Evolutionary conservation across 805 yeast genomes (phyloP).

Genomic region (Saccharomycopsis sp.): DNA sequence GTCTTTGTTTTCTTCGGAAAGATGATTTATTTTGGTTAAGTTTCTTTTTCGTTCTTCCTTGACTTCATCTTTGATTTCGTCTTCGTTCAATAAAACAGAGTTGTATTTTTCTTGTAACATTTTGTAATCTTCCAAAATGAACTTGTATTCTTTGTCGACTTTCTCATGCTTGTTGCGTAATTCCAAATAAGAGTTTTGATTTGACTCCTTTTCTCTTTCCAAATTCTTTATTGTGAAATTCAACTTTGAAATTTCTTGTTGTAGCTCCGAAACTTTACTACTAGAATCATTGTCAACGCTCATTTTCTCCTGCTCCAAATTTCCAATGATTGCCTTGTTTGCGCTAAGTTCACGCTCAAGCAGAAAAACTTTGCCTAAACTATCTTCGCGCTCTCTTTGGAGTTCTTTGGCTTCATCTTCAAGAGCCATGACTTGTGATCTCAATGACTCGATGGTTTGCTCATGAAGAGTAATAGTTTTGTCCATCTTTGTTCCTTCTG

Average conservation of each 20-base stretch:
- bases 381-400: conserved; percentile 3
- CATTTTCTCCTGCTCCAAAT: conserved; percentile 6
- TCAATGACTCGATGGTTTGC: conserved; percentile 21
- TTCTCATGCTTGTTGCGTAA: conserved; percentile 12
- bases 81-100: conserved; percentile 10
- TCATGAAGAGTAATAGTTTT: conserved; percentile 33
- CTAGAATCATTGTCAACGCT: background rate
- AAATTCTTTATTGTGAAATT: conserved; percentile 14
- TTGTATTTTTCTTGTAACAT: conserved; percentile 19
- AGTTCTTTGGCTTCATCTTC: conserved; percentile 11
- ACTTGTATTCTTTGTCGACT: conserved; percentile 13
- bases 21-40: conserved; percentile 1
- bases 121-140: conserved; percentile 19
- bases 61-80: conserved; percentile 10
- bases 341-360: conserved; percentile 13
- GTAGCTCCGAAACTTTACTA: background rate
- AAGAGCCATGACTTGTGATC: conserved; percentile 8
- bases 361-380: conserved; percentile 4
- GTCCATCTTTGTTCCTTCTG: conserved; percentile 45
- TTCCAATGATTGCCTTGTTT: background rate
- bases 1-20: conserved; percentile 9
- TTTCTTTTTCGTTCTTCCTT: conserved; percentile 14
- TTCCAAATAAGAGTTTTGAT: conserved; percentile 12
- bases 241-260: conserved; percentile 14
- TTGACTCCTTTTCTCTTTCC: conserved; percentile 14